Base-by-base conservation (phyloP, 257 asterid genomes). In the Orobanche coerulescens region DNA sequence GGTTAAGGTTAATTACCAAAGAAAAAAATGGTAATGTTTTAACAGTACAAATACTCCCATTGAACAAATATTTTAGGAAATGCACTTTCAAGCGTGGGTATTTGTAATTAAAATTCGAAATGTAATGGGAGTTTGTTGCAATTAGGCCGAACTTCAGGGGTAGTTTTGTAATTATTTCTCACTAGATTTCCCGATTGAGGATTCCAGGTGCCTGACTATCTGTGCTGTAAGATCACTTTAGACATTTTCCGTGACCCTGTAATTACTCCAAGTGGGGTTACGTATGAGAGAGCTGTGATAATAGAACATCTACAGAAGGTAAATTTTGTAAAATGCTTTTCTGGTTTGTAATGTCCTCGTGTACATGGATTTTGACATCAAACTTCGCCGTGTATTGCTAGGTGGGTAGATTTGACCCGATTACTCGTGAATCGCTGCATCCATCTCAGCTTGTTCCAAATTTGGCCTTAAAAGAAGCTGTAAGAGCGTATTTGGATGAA, bases 211-310 rank as follows among this genome's bases (percentile, higher is more conserved):
- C 96, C 96, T 0, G 95, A 86, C 61, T 81, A 88, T 71, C 69
- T 92, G 19, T 88, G 96, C 76, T 92, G 98, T 73, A 88, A 82
- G 26, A 78, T 92, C 56, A 82, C 86, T 37, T 73, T 92, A 24
- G 95, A 86, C 67, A 84, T 92, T 58, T 86, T 88, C 5, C 94
- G 94, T 55, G 98, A 88, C 75, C 97, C 97, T 2, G 97, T 92
- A 44, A 88, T 92, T 52, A 75, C 94, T 37, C 98, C 98, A 18
- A 74, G 97, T 63, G 99, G 97, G 73, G 37, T 89, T 39, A 83
- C 99, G n/a, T 93, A 93, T 28, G 99, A 92, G 79, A 82, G 96
- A 82, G 86, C 95, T 8, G 75, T 61, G 58, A 88, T 92, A 54
- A 83, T 92, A 57, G 83, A 86, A 24, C 95, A 92, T 78, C 69